Conservation (phyloP, 2,329 filamentous ascomycete species). For the Pyrenophora tritici-repentis region DNA sequence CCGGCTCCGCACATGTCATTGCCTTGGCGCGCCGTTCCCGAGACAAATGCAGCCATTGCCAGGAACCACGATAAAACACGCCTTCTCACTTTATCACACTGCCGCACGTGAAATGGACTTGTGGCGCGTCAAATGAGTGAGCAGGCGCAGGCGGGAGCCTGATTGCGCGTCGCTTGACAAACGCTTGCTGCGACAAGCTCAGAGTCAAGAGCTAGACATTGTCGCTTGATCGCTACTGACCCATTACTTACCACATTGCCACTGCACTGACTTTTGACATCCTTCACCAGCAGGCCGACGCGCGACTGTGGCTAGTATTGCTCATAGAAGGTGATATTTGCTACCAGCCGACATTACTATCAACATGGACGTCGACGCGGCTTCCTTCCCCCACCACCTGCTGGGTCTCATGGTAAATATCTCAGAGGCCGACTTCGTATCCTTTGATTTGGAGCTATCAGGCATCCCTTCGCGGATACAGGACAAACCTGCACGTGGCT, state of each 20-base stretch:
- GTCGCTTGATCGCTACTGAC: conserved; percentile 22
- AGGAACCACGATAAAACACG: background rate
- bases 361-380: conserved; percentile 62
- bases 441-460: conserved; percentile 70
- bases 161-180: conserved; percentile 11
- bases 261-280: conserved; percentile 7
- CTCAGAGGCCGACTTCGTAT: conserved; percentile 64
- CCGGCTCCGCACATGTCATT: conserved; percentile 9
- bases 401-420: conserved; percentile 63
- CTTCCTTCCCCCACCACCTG: conserved; percentile 57
- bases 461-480: conserved; percentile 59
- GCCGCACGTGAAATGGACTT: conserved; percentile 1
- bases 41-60: background rate
- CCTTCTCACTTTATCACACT: background rate
- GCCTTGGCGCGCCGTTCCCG: conserved; percentile 21
- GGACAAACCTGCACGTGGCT: conserved; percentile 35
- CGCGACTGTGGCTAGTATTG: background rate
- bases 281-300: background rate
- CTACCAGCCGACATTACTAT: background rate
- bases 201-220: conserved; percentile 12
- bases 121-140: background rate
- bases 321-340: too few relatives aligned
- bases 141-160: background rate
- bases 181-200: conserved; percentile 10
- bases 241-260: conserved; percentile 9